Base-by-base conservation (phyloP, 805 yeast species). In the Candida oleophila region DNA sequence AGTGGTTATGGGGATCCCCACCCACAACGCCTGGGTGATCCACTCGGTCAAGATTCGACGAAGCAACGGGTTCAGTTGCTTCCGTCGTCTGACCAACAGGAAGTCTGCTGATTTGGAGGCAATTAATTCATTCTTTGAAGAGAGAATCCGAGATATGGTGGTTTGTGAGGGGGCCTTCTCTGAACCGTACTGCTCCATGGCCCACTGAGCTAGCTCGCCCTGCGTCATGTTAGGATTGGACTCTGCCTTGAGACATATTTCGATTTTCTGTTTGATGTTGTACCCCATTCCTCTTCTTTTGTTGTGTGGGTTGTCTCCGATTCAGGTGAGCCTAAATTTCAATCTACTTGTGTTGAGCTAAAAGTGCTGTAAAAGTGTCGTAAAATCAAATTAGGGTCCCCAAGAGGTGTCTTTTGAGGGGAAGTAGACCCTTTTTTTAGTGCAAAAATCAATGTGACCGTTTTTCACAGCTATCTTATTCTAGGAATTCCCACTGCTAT, bases 171-270 rank as follows among this genome's bases (percentile, higher is more conserved):
- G 87, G 3, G 82, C 76, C 52, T 68, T 78, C 1, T 66, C 59
- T 1, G 80, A 65, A 20, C 77, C 78, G 55, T 79, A 82, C 15
- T 78, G 69, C 25, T 69, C 62, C 57, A 76, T 76, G 1, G 87
- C 87, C 88, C 88, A 83, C 41, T 66, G 61, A 1, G 87, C 88
- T 41, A 83, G 60, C 50, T 83, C 86, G 11, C 73, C 69, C 59
- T 83, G 88, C 2, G 87, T 83, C 87, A 83, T 80, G 22, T 74
- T 74, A 1, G 87, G 87, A 49, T 80, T 77, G n/a, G 83, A 69
- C 60, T 82, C 87, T 4, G 85, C 79, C 74, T 82, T 80, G 37
- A 82, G 74, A 53, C 87, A 83, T 45, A 83, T 80, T 52, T 82
- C 86, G 40, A 82, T 82, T 61, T 83, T 80, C 54, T 83, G 87